Evolutionary conservation across 768 basidiomycete species (phyloP).

Genomic region (Cystoderma amianthinum): DNA sequence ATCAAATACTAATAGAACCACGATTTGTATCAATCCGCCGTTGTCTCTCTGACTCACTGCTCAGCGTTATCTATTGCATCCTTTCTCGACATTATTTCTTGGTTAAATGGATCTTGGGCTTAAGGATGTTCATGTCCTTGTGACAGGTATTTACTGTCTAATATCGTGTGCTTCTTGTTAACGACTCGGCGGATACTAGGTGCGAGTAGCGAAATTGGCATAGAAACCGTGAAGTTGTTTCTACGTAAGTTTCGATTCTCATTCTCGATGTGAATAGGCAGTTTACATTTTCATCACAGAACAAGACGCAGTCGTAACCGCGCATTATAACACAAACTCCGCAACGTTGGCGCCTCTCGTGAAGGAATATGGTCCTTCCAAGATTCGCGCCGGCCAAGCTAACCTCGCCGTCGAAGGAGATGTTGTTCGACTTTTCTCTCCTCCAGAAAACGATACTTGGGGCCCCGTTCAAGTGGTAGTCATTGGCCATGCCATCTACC

Average conservation of each 20-base stretch:
- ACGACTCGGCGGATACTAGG: constrained; percentile 34
- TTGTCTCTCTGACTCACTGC: too few relatives aligned
- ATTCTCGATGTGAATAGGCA: background rate
- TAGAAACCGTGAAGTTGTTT: constrained; percentile 51
- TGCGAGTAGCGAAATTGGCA: constrained; percentile 71
- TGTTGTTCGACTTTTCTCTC: constrained; percentile 46
- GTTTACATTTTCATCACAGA: constrained; percentile 27
- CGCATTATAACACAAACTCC: constrained; percentile 58
- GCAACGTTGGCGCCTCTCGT: constrained; percentile 32
- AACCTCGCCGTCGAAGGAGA: constrained; percentile 51
- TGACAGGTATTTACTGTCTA: constrained; percentile 42
- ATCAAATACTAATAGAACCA: too few relatives aligned
- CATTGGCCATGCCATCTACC: constrained; percentile 57
- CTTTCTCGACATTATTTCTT: too few relatives aligned
- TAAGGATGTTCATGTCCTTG: constrained; percentile 54
- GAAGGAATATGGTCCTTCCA: constrained; percentile 23
- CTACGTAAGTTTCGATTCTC: constrained; percentile 31
- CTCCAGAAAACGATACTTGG: constrained; percentile 26
- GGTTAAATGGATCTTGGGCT: constrained; percentile 59
- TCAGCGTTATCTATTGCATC: too few relatives aligned
- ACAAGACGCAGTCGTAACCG: constrained; percentile 65
- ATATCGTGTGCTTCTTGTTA: background rate
- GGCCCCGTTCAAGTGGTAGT: constrained; percentile 50
- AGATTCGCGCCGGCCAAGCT: too few relatives aligned
- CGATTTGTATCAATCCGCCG: too few relatives aligned